Evolutionary conservation across 306 rosid species (phyloP).

Genomic region (Prunus padus): DNA sequence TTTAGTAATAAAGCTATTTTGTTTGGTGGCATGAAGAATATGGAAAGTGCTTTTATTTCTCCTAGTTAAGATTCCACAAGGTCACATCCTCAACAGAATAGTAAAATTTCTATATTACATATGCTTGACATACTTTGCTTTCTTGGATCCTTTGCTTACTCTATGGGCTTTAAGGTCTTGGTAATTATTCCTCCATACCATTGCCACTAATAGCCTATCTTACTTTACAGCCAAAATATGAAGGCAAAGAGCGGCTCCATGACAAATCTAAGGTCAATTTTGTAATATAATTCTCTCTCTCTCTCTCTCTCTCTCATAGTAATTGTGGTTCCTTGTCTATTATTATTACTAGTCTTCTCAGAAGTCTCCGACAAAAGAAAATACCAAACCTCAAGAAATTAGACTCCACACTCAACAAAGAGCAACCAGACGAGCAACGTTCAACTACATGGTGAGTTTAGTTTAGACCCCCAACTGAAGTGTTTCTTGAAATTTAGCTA

Average conservation of each 20-base stretch:
- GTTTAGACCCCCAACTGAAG: too few species aligned
- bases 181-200: neutral
- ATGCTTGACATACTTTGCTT: neutral
- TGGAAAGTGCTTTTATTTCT: neutral
- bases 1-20: neutral
- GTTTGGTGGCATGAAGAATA: neutral
- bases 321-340: neutral
- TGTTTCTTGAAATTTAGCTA: neutral
- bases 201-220: neutral
- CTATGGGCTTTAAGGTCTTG: neutral
- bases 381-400: constrained; percentile 74
- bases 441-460: constrained; percentile 69
- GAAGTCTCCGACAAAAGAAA: constrained; percentile 57
- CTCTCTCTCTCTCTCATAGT: neutral
- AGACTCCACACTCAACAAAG: constrained; percentile 86
- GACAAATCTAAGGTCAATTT: constrained; percentile 48
- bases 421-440: constrained; percentile 84
- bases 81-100: neutral
- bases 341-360: constrained; percentile 37
- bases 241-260: constrained; percentile 39
- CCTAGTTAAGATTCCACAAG: neutral
- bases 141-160: neutral
- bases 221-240: constrained; percentile 56
- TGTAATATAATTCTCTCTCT: neutral
- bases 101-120: neutral